A percentile compares a stretch with the other conserved stretches of the same genome.
These are phyloP conservation scores for Pseudotsuga menziesii DNA, from an alignment of 75 land plant genomes.

Conservation along the genomic window DNA sequence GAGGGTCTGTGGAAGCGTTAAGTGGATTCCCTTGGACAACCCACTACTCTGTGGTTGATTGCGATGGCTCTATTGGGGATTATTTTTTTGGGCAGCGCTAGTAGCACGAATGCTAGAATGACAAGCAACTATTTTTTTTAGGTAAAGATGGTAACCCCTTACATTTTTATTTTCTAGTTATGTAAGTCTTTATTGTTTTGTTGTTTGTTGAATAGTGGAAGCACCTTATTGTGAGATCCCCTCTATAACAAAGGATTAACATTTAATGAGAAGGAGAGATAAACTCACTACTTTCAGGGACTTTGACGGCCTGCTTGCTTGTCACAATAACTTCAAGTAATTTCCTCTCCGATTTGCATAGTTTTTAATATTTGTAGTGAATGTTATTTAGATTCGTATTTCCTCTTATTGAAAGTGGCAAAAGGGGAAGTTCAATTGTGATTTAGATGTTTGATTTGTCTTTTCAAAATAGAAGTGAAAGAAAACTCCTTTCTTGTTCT, in stretches of 20 bases:
- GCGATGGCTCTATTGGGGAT: no score
- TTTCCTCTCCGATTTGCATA: neutral
- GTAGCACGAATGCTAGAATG: no score
- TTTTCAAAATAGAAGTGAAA: neutral
- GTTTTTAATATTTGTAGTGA: no score
- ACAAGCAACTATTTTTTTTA: no score
- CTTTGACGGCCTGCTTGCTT: slow-evolving; percentile 72
- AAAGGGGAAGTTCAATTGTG: neutral
- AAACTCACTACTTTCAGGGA: slow-evolving; percentile 80
- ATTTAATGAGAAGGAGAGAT: slow-evolving; percentile 79
- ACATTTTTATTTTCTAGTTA: no score
- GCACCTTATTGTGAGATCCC: slow-evolving; percentile 80
- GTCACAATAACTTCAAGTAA: slow-evolving; percentile 84
- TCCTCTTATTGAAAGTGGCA: neutral
- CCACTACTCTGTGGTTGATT: no score
- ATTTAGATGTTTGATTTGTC: slow-evolving; percentile 1
- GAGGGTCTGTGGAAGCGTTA: no score
- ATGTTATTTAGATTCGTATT: neutral
- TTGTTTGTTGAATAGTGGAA: slow-evolving; percentile 45
- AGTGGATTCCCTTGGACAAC: no score
- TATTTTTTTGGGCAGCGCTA: no score
- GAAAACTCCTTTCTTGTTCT: no score
- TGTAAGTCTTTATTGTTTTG: neutral
- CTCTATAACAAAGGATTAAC: slow-evolving; percentile 88
- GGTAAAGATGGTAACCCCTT: no score